phyloP scores from a whole-genome alignment of 2,329 filamentous ascomycete species.

The Diaporthe sp. region DNA sequence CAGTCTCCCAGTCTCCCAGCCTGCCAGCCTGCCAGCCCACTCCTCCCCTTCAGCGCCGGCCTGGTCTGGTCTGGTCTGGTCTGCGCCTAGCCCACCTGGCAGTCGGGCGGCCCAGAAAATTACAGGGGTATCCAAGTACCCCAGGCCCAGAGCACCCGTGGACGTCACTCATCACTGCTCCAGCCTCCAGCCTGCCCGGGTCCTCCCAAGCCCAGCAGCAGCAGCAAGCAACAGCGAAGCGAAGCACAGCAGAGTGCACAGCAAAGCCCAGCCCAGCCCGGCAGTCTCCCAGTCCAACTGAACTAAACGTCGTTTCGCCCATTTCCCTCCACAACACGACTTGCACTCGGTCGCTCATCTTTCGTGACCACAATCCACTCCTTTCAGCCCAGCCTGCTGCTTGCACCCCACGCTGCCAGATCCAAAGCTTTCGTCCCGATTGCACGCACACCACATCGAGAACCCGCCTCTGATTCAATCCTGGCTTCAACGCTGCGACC shows the following conservation, averaged over 20 bases:
- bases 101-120: constrained; percentile 27
- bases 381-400: constrained; percentile 27
- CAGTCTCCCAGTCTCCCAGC: not conserved
- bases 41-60: constrained; percentile 16
- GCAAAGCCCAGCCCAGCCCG: constrained; percentile 19
- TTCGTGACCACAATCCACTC: constrained; percentile 36
- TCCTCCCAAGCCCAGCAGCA: constrained; percentile 15
- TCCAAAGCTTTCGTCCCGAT: constrained; percentile 1
- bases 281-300: constrained; percentile 1
- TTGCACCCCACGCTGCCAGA: constrained; percentile 23
- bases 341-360: constrained; percentile 35
- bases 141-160: constrained; percentile 14
- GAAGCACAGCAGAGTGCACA: constrained; percentile 1
- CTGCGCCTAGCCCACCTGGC: constrained; percentile 34
- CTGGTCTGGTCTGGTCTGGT: constrained; percentile 30
- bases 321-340: constrained; percentile 30
- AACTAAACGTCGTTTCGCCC: constrained; percentile 26
- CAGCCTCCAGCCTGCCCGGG: constrained; percentile 14
- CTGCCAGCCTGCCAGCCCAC: not conserved
- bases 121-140: constrained; percentile 32
- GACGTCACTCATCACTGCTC: constrained; percentile 32
- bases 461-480: constrained; percentile 22
- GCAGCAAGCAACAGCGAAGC: not conserved
- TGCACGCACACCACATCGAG: not conserved
- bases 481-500: constrained; percentile 25